A percentile compares a stretch with the other conserved stretches of the same genome.
phyloP scores from a whole-genome alignment of 306 rosid genomes.

The Trifolium pratense region DNA sequence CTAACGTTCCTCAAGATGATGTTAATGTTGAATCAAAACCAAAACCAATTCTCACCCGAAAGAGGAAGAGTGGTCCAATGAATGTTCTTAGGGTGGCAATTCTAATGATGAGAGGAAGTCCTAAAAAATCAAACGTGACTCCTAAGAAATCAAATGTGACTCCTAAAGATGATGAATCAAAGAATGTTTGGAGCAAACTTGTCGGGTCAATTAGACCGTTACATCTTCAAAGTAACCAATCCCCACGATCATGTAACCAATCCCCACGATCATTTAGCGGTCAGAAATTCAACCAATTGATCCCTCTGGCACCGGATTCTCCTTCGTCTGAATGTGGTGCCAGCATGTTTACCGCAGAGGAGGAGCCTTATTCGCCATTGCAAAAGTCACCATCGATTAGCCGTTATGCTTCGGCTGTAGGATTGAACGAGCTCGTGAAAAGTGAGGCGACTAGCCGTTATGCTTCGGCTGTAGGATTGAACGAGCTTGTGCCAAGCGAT shows the following conservation, averaged over 20 bases:
- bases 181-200: conserved; percentile 46
- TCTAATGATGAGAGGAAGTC: conserved; percentile 50
- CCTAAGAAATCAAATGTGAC: conserved; percentile 37
- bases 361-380: conserved; percentile 31
- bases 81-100: conserved; percentile 49
- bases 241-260: conserved; percentile 4
- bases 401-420: conserved; percentile 55
- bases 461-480: conserved; percentile 62
- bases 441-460: conserved; percentile 36
- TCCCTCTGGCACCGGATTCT: background rate
- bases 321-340: background rate
- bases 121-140: conserved; percentile 38
- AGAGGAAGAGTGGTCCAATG: conserved; percentile 43
- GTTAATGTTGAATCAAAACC: conserved; percentile 9
- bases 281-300: background rate
- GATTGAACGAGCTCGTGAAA: conserved; percentile 54
- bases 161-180: conserved; percentile 34
- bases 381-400: conserved; percentile 4
- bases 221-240: conserved; percentile 53
- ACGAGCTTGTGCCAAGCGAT: conserved; percentile 44
- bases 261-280: background rate
- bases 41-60: background rate
- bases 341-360: background rate
- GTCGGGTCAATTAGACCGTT: conserved; percentile 67
- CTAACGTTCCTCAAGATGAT: background rate